Conservation (phyloP, 345 rosid genomes). For the Camelina neglecta region DNA sequence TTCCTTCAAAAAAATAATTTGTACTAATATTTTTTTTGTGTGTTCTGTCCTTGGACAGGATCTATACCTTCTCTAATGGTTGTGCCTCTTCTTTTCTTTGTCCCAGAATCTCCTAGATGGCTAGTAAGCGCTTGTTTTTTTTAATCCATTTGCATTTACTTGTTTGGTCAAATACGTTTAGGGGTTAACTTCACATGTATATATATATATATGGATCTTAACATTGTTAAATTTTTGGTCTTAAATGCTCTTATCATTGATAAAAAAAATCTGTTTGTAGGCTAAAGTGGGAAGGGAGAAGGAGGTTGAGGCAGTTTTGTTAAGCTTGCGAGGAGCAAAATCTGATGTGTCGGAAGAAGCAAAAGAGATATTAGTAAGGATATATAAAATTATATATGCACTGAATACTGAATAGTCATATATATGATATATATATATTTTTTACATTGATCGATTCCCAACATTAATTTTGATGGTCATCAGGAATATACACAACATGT, state of each 20-base stretch:
- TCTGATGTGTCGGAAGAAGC: slow-evolving; percentile 43
- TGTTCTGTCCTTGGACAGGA: slow-evolving; percentile 29
- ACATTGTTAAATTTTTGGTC: too few species aligned
- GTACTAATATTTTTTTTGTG: slow-evolving; percentile 6
- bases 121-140: slow-evolving; percentile 28
- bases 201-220: too few species aligned
- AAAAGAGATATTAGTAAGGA: slow-evolving; percentile 43
- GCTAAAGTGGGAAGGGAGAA: slow-evolving; percentile 42
- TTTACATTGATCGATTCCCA: not conserved
- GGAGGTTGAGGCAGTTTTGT: slow-evolving; percentile 29
- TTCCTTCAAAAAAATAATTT: slow-evolving; percentile 6
- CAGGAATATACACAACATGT: slow-evolving; percentile 36
- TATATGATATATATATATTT: not conserved
- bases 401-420: not conserved
- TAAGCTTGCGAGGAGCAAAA: slow-evolving; percentile 31
- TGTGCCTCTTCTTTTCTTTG: slow-evolving; percentile 44
- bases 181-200: too few species aligned
- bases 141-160: not conserved
- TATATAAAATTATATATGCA: not conserved
- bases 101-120: slow-evolving; percentile 48
- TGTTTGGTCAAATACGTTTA: too few species aligned
- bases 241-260: too few species aligned
- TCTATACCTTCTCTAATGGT: slow-evolving; percentile 29
- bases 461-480: slow-evolving; percentile 7
- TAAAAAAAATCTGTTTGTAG: slow-evolving; percentile 5